phyloP scores from a whole-genome alignment of 352 stramenopile genomes.

The Globisporangium spiculum region DNA sequence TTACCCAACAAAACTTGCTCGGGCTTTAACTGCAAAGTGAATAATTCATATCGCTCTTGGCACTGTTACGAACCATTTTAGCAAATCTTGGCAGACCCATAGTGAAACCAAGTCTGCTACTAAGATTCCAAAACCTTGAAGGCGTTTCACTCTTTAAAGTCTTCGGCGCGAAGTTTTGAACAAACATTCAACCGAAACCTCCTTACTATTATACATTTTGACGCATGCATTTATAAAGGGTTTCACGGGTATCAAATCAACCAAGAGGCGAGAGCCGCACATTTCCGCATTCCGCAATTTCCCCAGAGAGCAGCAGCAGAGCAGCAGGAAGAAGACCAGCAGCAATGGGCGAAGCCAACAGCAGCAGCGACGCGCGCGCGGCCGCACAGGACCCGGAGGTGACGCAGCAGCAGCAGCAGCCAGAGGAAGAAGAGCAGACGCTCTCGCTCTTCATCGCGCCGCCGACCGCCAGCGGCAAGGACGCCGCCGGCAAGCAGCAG shows the following conservation, averaged over 20 bases:
- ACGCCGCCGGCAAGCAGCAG: conserved; percentile 11
- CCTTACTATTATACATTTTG: no score
- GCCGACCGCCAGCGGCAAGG: conserved; percentile 19
- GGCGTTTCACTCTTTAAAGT: no score
- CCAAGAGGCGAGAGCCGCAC: background rate
- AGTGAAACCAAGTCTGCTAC: no score
- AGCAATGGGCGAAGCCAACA: conserved; percentile 23
- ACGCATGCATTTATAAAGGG: no score
- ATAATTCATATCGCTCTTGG: no score
- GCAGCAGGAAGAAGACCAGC: background rate
- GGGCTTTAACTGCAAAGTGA: no score
- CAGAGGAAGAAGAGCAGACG: conserved; percentile 28
- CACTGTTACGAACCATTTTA: background rate
- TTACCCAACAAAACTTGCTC: no score
- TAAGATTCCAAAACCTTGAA: no score
- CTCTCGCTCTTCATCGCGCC: conserved; percentile 61
- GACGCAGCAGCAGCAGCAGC: background rate
- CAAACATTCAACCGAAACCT: no score
- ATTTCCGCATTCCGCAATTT: conserved; percentile 39
- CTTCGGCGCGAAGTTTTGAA: no score
- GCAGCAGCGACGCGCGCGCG: conserved; percentile 16
- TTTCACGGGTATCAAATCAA: no score
- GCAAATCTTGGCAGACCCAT: no score
- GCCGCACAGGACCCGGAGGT: conserved; percentile 25
- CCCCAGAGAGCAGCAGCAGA: background rate